Percentiles rank a stretch among this genome's conserved stretches.
Conservation (phyloP, 2,329 filamentous ascomycete species). For the Curvularia verruculosa region DNA sequence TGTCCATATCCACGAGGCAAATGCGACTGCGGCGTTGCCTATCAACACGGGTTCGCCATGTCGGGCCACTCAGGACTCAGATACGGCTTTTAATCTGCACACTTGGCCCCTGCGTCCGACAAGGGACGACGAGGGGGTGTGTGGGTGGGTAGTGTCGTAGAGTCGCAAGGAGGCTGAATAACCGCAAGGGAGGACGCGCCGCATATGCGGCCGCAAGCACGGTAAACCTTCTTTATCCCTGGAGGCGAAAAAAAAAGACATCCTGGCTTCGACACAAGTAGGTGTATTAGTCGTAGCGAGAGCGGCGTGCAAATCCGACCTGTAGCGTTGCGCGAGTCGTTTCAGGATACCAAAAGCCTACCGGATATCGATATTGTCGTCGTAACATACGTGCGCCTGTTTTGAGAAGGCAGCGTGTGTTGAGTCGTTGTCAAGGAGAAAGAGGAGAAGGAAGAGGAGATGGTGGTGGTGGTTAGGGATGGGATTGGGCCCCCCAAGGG, state of each 20-base stretch:
- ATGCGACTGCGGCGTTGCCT: slow-evolving; percentile 4
- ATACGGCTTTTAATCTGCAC: slow-evolving; percentile 17
- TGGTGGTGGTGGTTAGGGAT: too few relatives aligned
- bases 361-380: background rate
- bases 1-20: too few relatives aligned
- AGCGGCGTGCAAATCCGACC: background rate
- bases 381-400: background rate
- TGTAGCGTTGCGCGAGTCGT: background rate
- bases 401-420: background rate
- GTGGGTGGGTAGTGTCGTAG: background rate
- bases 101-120: background rate
- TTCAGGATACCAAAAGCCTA: background rate
- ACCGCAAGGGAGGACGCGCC: slow-evolving; percentile 29
- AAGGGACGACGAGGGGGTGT: slow-evolving; percentile 4
- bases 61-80: background rate
- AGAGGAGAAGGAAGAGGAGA: too few relatives aligned
- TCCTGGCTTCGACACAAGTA: too few relatives aligned
- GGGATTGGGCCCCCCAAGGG: background rate
- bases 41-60: slow-evolving; percentile 16
- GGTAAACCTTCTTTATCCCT: background rate
- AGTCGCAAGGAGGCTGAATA: slow-evolving; percentile 22
- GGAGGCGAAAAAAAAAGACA: background rate
- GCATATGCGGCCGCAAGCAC: slow-evolving; percentile 21
- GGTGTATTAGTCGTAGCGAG: background rate
- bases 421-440: background rate